A percentile compares a stretch with the other conserved stretches of the same genome.
These are phyloP conservation scores for Coemansia sp. DNA, from an alignment of 192 early-diverging fungal genomes.

Conservation along the genomic window DNA sequence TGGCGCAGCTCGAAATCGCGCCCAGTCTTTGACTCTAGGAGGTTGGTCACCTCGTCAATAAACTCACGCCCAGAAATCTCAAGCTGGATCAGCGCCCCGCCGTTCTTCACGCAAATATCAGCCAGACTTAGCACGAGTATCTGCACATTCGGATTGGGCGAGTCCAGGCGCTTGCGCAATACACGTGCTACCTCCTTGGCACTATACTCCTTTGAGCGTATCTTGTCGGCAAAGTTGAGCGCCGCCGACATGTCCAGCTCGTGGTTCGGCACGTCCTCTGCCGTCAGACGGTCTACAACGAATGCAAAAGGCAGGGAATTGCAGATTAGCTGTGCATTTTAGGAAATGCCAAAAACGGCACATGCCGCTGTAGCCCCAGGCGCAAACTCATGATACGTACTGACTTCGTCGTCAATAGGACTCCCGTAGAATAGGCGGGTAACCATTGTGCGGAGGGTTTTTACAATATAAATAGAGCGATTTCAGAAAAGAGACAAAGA, in stretches of 20 bases:
- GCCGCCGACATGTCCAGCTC: conserved; percentile 78
- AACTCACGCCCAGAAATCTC: conserved; percentile 89
- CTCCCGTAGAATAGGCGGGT: conserved; percentile 50
- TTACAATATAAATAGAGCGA: not conserved
- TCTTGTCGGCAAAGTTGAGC: conserved; percentile 91
- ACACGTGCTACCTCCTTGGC: conserved; percentile 72
- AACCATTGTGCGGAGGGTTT: conserved; percentile 28
- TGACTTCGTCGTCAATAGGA: conserved; percentile 52
- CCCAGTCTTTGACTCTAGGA: conserved; percentile 57
- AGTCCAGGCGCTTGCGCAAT: conserved; percentile 77
- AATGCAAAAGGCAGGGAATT: not conserved
- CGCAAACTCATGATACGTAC: conserved; percentile 23
- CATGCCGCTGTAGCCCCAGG: not conserved
- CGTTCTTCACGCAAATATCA: conserved; percentile 96
- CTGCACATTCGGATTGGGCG: conserved; percentile 94
- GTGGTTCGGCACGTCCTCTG: conserved; percentile 84
- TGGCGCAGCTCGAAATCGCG: conserved; percentile 73
- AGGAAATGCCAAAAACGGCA: not conserved
- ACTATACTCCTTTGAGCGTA: conserved; percentile 78
- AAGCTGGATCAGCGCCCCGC: conserved; percentile 78
- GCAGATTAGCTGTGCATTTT: not conserved
- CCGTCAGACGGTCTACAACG: conserved; percentile 74
- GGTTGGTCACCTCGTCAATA: conserved; percentile 73
- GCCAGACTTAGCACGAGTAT: conserved; percentile 82
- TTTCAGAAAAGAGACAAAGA: not conserved